Evolutionary conservation across 257 asterid species (phyloP), one percentile per base, ranked within the genome.

Genomic region (Jasminum sambac): DNA sequence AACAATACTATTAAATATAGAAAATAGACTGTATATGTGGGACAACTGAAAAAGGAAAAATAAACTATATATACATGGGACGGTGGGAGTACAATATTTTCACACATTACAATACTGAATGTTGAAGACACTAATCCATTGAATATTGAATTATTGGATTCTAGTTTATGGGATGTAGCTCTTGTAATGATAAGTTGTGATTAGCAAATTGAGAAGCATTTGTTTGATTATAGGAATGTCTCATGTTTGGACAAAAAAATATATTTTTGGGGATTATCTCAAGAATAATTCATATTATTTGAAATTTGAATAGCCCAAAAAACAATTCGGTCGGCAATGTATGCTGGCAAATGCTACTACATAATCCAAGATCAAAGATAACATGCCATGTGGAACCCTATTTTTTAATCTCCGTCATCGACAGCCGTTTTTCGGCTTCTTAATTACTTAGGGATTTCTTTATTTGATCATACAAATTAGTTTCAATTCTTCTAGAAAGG

Each of bases 381-480:
- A 23, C 62, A 23, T 55, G 62, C 62, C 62, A 55, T 55, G 36
- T 55, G 62, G 62, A 55, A 55, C 25, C 13, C 13, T 19, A n/a
- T 14, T 50, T 21, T 50, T 50, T 50, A 50, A 50, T 50, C 26
- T 50, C 59, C 26, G 25, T 50, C 59, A 23, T 50, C 59, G 11
- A 55, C 62, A 55, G 36, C 62, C 62, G 8, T 55, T 55, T 52
- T 55, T 11, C 14, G 26, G 36, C 62, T 55, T 19, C n/a, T 55
- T 30, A 30, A 30, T 30, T 30, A 30, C 1, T 9, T 23, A 21
- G 62, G 62, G 36, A 23, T 19, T 55, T 23, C 5, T 55, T 55
- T 23, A 55, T 23, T 19, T 55, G 23, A 55, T 55, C 7, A 11
- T 14, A 55, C 34, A 10, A 30, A 30, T 30, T 30, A 1, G 4